Base-by-base conservation (phyloP, 768 basidiomycete genomes). In the Tricholoma sp. region DNA sequence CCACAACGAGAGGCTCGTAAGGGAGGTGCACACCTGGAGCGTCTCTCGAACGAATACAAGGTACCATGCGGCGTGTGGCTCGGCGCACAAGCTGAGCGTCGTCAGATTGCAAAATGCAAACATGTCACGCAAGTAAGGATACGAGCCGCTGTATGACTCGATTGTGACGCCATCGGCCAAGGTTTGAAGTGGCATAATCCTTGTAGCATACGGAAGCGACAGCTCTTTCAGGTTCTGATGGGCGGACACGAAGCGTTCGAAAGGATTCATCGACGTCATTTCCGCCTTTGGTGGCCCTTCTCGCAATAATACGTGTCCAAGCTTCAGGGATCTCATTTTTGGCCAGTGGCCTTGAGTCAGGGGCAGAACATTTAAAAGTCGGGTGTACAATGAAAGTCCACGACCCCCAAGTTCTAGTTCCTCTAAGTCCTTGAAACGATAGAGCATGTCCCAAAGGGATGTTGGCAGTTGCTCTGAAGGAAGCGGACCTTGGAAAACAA, bases 401-500 rank as follows among this genome's bases (percentile, higher is more conserved):
- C 58, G 54, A 18, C 61, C 53, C n/a, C 67, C 66, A 28, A 83
- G 65, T 54, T 68, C 64, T 9, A 83, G 68, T 36, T 76, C 73
- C 58, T 76, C 72, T 32, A 83, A 67, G 44, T 75, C 61, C 1
- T 73, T 75, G 49, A 72, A 81, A 12, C 74, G 73, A 32, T 69
- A 65, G 50, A 83, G 72, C 82, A 83, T 83, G 57, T 76, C 74
- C 82, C 82, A 83, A n/a, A 83, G 67, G 6, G 65, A 62, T 24
- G 57, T 36, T 7, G 67, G 67, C 32, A 68, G 57, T 36, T 54
- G 47, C 57, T 59, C 34, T 9, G 33, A 39, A 42, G 32, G 39
- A 36, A 24, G 37, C 29, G 45, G 13, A 41, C 33, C 55, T 24
- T 49, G 36, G 37, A 12, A 47, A 24, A 33, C 10, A 34, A 34